phyloP scores from a whole-genome alignment of 2,329 filamentous ascomycete species.

The Atkinsonella texensis region DNA sequence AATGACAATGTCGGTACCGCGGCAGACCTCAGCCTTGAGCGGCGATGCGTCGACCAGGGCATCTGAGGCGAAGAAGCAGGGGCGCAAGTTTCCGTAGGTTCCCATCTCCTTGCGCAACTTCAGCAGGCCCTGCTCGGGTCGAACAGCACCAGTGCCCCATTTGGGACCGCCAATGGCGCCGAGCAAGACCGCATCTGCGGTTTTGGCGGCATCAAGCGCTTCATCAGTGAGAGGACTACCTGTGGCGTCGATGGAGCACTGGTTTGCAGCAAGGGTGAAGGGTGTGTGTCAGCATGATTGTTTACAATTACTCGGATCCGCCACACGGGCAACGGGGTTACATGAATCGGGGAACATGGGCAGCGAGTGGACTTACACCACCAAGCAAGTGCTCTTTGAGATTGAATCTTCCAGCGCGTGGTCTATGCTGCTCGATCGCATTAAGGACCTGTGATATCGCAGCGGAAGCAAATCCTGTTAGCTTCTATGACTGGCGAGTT shows the following conservation, averaged over 20 bases:
- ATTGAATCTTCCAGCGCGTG: conserved; percentile 64
- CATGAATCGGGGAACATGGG: conserved; percentile 1
- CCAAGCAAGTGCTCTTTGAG: conserved; percentile 80
- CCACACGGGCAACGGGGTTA: too few species aligned
- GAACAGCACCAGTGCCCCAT: conserved; percentile 84
- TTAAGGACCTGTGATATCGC: conserved; percentile 53
- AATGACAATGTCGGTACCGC: conserved; percentile 82
- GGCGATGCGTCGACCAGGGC: conserved; percentile 74
- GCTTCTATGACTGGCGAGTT: background rate
- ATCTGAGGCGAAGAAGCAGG: conserved; percentile 90
- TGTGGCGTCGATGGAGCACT: conserved; percentile 82
- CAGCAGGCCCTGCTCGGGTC: conserved; percentile 87
- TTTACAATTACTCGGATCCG: too few species aligned
- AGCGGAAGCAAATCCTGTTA: background rate
- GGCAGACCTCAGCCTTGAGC: conserved; percentile 73
- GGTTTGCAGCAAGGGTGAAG: background rate
- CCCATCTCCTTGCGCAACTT: conserved; percentile 84
- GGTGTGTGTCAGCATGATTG: background rate
- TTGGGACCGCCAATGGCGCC: conserved; percentile 92
- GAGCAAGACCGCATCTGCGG: conserved; percentile 79
- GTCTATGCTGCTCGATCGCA: conserved; percentile 57
- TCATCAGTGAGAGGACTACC: conserved; percentile 71
- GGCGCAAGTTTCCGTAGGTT: conserved; percentile 89
- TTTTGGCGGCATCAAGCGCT: conserved; percentile 71
- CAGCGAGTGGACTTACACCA: conserved; percentile 50